Evolutionary conservation across 805 yeast genomes (phyloP), one percentile per base, ranked within the genome.

Genomic region (Wickerhamiella vanderwaltii): DNA sequence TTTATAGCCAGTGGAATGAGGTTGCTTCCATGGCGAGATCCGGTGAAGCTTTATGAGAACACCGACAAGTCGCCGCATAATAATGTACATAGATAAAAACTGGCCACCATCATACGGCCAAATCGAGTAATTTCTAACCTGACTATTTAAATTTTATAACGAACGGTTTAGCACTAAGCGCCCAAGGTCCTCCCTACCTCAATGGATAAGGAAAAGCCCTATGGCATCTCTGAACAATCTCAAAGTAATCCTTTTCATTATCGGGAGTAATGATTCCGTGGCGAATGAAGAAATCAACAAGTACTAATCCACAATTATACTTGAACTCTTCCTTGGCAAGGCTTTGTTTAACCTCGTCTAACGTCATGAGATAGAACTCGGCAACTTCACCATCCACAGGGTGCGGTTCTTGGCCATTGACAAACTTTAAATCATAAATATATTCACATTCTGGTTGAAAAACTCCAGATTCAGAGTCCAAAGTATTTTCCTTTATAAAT

Each of bases 401-500:
- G 53, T 64, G 43, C 43, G 95, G 76, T 46, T 49, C 30, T 28
- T 64, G 54, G 37, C 57, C 53, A 9, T 61, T 68, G 15, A 62
- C 66, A 22, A 67, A 70, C 57, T 76, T 70, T 41, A 91, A 49
- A 52, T 91, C 98, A 56, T 74, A 91, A 4, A 80, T 61, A 53
- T 75, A 82, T 55, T 86, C 88, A 7, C 82, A 76, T 58, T 91
- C 98, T 0, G 96, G 96, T 55, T 87, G 95, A 9, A 78, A 72
- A n/a, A 76, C 64, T 0, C 78, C 78, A 0, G 56, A 53, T 41
- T 72, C 82, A 1, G 53, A 51, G 5, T 56, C 59, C 39, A 66
- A 66, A 13, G 43, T 46, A 15, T 3, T 53, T 35, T 19, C 53
- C 50, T 30, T 55, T 50, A 32, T 57, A 48, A 45, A 58, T 44